Conservation (phyloP, 225 moss, liverwort and hornwort genomes). For the Anthoceros angustus region DNA sequence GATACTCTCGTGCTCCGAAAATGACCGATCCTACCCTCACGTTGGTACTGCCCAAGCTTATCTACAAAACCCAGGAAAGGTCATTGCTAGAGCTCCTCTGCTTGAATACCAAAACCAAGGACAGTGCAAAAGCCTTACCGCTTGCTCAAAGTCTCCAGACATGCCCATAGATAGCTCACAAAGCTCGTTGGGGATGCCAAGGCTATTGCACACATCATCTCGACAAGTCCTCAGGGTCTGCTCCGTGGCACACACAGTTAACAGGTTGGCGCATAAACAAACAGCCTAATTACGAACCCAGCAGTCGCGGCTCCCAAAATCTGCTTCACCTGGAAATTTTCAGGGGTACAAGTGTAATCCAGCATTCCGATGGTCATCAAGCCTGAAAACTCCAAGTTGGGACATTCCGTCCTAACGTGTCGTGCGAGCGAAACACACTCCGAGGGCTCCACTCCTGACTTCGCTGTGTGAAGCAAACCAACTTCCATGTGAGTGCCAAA, state of each 20-base stretch:
- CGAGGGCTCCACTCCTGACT: conserved; percentile 72
- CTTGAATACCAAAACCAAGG: not conserved
- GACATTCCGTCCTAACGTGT: conserved; percentile 68
- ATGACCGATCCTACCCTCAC: conserved; percentile 71
- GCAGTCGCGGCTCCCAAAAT: not conserved
- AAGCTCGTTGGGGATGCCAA: conserved; percentile 47
- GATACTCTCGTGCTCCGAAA: conserved; percentile 68
- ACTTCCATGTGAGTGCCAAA: no score
- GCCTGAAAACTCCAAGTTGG: conserved; percentile 68
- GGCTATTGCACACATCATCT: conserved; percentile 51
- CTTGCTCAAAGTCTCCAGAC: conserved; percentile 86
- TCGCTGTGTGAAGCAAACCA: conserved; percentile 28
- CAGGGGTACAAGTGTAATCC: conserved; percentile 79
- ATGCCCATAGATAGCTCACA: conserved; percentile 96
- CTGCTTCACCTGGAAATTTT: conserved; percentile 48
- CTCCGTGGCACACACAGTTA: not conserved
- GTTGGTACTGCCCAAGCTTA: conserved; percentile 79
- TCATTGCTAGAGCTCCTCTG: not conserved
- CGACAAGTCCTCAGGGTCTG: conserved; percentile 68
- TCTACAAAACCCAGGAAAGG: conserved; percentile 18
- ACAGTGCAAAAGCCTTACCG: conserved; percentile 27
- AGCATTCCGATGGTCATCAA: conserved; percentile 93
- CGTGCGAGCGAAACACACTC: conserved; percentile 70
- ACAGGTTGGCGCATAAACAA: no score
- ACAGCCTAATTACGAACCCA: not conserved